Base-by-base conservation (phyloP, 2,329 filamentous ascomycete genomes). In the Penicillium sp. region DNA sequence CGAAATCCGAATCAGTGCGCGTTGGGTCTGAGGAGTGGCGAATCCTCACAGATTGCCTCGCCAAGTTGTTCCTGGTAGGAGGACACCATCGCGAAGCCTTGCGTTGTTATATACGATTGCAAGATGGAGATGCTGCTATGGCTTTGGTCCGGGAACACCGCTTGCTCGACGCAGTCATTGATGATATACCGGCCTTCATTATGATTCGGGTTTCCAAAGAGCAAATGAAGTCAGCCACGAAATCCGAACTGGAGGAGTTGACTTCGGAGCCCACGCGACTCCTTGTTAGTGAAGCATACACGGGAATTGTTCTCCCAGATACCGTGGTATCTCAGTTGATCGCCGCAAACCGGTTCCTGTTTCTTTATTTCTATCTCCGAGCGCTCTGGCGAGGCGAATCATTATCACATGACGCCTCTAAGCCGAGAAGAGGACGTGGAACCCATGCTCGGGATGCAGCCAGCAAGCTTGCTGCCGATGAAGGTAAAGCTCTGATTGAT, bases 81-180 rank as follows among this genome's bases (percentile, higher is more conserved):
- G 90, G 91, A 0, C 87, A 90, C 56, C 87, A 90, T 62, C 84
- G 89, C 55, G 92, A 97, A 70, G 93, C 96, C 1, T 79, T 99
- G 44, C 88, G 86, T 68, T 94, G 89, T 74, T 96, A 96, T 71
- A 96, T 99, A 70, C 87, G 85, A 61, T 83, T 97, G 4, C 92
- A 97, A 70, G 91, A 99, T 75, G 93, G 92, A 0, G 92, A 97
- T 70, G 88, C 89, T 10, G 90, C 91, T 0, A 93, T 99, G 83
- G 80, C 83, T 13, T 77, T 99, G 58, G 96, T 99, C 67, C 86
- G 87, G 59, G 90, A 96, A 39, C 89, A 91, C 67, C 92, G 96
- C 71, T 82, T 99, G n/a, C 87, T 96, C 0, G 92, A 96, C 67
- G 89, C 91, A 1, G 87, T 97, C 13, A 86, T 86, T 1, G 93